Conservation (phyloP, 805 yeast genomes). For the Metschnikowia similis region DNA sequence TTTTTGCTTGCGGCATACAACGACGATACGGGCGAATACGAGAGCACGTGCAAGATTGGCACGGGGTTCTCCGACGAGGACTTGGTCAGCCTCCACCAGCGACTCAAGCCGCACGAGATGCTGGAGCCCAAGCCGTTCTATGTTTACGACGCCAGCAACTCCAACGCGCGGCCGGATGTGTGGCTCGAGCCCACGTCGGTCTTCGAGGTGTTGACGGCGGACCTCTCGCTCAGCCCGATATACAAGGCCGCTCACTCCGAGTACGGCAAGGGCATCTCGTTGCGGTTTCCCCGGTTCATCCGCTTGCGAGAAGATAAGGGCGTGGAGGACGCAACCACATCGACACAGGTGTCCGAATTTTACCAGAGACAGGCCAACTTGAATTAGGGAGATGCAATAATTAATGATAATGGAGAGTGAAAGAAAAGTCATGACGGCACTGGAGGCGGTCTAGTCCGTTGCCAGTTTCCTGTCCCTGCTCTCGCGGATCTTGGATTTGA, state of each 20-base stretch:
- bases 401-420: too few species aligned
- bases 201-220: conserved; percentile 90
- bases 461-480: conserved; percentile 20
- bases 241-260: conserved; percentile 78
- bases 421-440: too few species aligned
- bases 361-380: conserved; percentile 65
- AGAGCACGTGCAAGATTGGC: conserved; percentile 94
- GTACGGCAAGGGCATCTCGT: conserved; percentile 77
- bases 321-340: conserved; percentile 80
- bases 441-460: not conserved
- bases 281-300: conserved; percentile 84
- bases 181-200: conserved; percentile 88
- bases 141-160: conserved; percentile 54
- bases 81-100: conserved; percentile 54
- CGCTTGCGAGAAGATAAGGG: conserved; percentile 82
- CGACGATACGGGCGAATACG: conserved; percentile 86
- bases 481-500: conserved; percentile 34
- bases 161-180: conserved; percentile 79
- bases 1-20: conserved; percentile 88
- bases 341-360: conserved; percentile 79
- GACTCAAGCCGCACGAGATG: conserved; percentile 64
- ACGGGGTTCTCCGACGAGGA: conserved; percentile 93
- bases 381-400: conserved; percentile 12
- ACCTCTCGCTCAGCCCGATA: conserved; percentile 80
- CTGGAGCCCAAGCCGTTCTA: conserved; percentile 61